Base-by-base conservation (phyloP, 306 rosid genomes). In the Chamaecrista fasciculata region DNA sequence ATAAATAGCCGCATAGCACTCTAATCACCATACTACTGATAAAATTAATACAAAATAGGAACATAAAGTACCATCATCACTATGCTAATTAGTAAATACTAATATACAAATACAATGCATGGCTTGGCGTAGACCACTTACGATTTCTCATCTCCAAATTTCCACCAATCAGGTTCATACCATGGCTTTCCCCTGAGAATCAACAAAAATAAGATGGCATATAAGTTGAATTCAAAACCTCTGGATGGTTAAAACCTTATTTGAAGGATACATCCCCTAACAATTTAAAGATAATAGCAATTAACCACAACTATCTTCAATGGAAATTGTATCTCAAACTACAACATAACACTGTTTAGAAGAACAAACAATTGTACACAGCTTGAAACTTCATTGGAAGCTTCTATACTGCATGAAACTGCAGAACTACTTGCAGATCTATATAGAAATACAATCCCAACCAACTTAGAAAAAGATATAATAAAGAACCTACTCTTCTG, bases 91-190 rank as follows among this genome's bases (percentile, higher is more conserved):
- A 4, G 29, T 26, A 47, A 40, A 65, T 40, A 24, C 47, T 20
- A 16, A 24, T 31, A 36, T 46, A 25, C 11, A 67, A 50, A 62
- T 40, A 50, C 6, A 61, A 71, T n/a, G n/a, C n/a, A n/a, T n/a
- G n/a, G n/a, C n/a, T n/a, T n/a, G n/a, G n/a, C n/a, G 49, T 34
- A 60, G 21, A 76, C 76, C 67, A 85, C 97, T 87, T 87, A 95
- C 99, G 93, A 36, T 82, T 89, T 95, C 68, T 89, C 96, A 79
- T 95, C 99, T 12, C 99, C 97, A 80, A 95, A 95, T 80, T 91
- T 95, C 99, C 97, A 95, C 97, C 97, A 89, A 0, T 95, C 99
- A 50, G 99, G 97, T 79, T 95, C 99, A 69, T 87, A 91, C 99
- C 99, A 95, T 40, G 80, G 59, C 77, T 91, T 91, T 68, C 97